Conservation (phyloP, 1,284 basidiomycete genomes). For the Rhodotorula sp. region DNA sequence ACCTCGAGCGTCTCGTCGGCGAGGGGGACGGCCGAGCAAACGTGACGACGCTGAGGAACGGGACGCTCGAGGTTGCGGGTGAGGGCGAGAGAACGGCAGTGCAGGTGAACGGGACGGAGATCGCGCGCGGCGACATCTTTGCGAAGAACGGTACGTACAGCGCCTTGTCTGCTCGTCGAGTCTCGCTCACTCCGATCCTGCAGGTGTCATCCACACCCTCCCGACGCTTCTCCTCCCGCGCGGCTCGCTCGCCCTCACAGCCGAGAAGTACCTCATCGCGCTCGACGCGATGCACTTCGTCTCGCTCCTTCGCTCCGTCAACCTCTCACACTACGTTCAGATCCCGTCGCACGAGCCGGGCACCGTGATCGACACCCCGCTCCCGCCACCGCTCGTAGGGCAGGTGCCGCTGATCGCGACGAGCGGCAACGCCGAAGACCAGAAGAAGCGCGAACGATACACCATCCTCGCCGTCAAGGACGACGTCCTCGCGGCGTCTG, state of each 20-base stretch:
- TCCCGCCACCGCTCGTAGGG: neutral
- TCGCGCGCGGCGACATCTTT: slow-evolving; percentile 76
- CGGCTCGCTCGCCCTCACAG: slow-evolving; percentile 74
- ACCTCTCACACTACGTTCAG: slow-evolving; percentile 76
- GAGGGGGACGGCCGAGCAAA: slow-evolving; percentile 42
- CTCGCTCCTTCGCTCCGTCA: slow-evolving; percentile 76
- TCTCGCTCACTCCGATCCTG: neutral
- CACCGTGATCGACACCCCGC: slow-evolving; percentile 62
- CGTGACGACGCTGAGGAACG: slow-evolving; percentile 70
- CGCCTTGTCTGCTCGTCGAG: neutral
- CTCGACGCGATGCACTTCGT: slow-evolving; percentile 91
- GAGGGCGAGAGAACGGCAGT: slow-evolving; percentile 58
- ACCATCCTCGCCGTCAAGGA: slow-evolving; percentile 77
- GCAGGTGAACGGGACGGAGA: slow-evolving; percentile 63
- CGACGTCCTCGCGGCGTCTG: slow-evolving; percentile 64
- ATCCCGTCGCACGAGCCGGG: slow-evolving; percentile 61
- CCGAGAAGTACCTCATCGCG: slow-evolving; percentile 88
- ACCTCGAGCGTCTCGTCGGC: slow-evolving; percentile 40
- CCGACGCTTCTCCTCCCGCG: slow-evolving; percentile 78
- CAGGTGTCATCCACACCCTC: slow-evolving; percentile 83
- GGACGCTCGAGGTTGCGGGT: slow-evolving; percentile 63
- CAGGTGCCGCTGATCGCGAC: neutral
- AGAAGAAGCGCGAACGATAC: slow-evolving; percentile 34
- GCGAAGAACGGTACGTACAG: slow-evolving; percentile 69
- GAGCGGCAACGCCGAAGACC: slow-evolving; percentile 34